Evolutionary conservation across 1,284 basidiomycete genomes (phyloP), one percentile per base, ranked within the genome.

Genomic region (Trichosporon sp.): DNA sequence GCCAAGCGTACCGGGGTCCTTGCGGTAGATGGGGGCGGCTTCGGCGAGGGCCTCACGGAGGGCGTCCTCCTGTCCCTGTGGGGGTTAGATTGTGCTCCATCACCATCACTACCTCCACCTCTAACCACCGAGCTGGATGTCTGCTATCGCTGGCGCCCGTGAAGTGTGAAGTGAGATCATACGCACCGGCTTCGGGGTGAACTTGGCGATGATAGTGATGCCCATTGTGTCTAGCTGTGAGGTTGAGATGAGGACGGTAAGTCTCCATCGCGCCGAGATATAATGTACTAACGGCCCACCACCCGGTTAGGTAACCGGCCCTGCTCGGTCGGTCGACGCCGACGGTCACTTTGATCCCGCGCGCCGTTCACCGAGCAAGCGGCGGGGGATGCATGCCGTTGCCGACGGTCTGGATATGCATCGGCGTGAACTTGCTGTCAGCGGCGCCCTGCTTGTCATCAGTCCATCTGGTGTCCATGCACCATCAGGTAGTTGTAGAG

Each of bases 201-300:
- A 54, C 49, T 54, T 54, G 27, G 49, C 49, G 49, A 54, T 54
- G 27, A 54, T 54, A 16, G 49, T 54, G 49, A 54, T 54, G 25
- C 25, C 49, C 49, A 54, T 54, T 29, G 49, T n/a, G 49, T 23
- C 49, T 27, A 19, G 14, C 3, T 37, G 13, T 11, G 34, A 14
- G 37, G 16, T 4, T 29, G 49, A 29, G 49, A 54, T 54, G 49
- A 27, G 9, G 16, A n/a, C n/a, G n/a, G 49, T n/a, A 23, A 27
- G 14, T 14, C 49, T 4, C n/a, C 19, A n/a, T 10, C 19, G 16
- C 40, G 49, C 16, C 25, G 49, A 54, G 49, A 54, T 54, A 31
- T 54, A 54, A n/a, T n/a, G 49, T 29, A 25, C 14, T 10, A 8
- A 54, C n/a, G n/a, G 49, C 49, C 49, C 49, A 54, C 49, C 49